Evolutionary conservation across 2,329 filamentous ascomycete species (phyloP).

Genomic region (Aspergillus viridinutans): DNA sequence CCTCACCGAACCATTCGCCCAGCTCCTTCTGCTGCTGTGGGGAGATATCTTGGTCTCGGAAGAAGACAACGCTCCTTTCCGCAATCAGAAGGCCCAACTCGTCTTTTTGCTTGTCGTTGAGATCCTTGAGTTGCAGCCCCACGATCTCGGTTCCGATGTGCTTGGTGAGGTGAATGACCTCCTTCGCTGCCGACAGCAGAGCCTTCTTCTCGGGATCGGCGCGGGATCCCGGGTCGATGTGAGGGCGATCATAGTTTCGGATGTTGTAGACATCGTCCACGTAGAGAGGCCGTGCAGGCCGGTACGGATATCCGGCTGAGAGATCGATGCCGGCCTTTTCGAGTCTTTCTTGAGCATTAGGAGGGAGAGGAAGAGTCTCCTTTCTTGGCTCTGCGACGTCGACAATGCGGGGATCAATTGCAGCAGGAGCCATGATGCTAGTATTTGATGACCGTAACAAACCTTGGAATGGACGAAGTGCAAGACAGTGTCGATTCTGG

Average conservation of each 20-base stretch:
- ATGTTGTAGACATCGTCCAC: constrained; percentile 67
- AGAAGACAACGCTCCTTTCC: constrained; percentile 63
- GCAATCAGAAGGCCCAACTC: constrained; percentile 61
- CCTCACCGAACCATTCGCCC: constrained; percentile 60
- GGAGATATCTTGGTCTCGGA: constrained; percentile 58
- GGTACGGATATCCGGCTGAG: constrained; percentile 66
- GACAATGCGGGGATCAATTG: constrained; percentile 59
- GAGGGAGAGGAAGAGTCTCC: constrained; percentile 61
- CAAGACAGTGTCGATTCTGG: background rate
- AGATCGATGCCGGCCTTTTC: constrained; percentile 67
- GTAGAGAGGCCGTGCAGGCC: constrained; percentile 63
- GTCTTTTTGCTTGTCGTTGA: constrained; percentile 56
- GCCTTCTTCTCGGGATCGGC: constrained; percentile 63
- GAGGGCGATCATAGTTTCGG: constrained; percentile 51
- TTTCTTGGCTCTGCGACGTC: constrained; percentile 62
- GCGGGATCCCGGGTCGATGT: constrained; percentile 59
- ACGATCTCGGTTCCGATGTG: constrained; percentile 64
- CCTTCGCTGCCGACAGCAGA: constrained; percentile 57
- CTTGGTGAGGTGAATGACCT: constrained; percentile 58
- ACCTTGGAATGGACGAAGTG: too few species aligned
- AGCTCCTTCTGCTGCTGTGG: constrained; percentile 62
- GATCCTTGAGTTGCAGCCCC: constrained; percentile 59
- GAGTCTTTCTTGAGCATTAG: constrained; percentile 53
- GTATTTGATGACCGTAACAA: background rate
- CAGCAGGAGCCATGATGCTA: constrained; percentile 51